Conservation (phyloP, 805 yeast species). For the Saturnispora kantuleensis region DNA sequence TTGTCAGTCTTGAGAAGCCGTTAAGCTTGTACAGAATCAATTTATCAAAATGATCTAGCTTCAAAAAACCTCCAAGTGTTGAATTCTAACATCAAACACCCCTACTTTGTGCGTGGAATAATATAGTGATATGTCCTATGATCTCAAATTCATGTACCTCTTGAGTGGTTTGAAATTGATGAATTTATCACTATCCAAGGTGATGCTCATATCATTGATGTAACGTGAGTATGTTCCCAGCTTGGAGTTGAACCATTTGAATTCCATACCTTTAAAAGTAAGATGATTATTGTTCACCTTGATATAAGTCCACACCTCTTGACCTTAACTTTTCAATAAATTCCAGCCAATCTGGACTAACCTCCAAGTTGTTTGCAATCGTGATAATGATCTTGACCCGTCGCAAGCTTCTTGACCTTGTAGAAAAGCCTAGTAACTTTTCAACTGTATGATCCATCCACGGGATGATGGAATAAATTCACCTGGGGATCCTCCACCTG, state of each 20-base stretch:
- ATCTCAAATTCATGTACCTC: background rate
- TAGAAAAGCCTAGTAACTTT: background rate
- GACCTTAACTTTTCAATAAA: too few species aligned
- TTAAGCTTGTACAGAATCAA: background rate
- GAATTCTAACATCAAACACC: background rate
- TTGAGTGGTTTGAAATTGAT: background rate
- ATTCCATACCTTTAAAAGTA: background rate
- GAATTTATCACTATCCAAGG: background rate
- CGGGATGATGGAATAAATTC: background rate
- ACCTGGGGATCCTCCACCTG: background rate
- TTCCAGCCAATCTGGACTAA: too few species aligned
- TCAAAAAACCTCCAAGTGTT: background rate
- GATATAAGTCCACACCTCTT: background rate
- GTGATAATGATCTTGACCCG: background rate
- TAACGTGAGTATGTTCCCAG: background rate
- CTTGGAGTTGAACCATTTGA: background rate
- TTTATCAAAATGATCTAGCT: background rate
- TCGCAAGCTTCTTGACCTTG: background rate
- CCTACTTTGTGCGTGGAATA: background rate
- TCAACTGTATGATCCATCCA: background rate
- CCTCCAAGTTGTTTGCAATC: background rate
- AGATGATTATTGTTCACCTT: background rate
- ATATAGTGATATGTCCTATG: background rate
- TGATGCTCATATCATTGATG: background rate
- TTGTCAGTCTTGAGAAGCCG: background rate